Percentiles rank a stretch among this genome's conserved stretches.
phyloP scores from a whole-genome alignment of 1,139 yeast genomes.

The Zygosaccharomyces sapae region DNA sequence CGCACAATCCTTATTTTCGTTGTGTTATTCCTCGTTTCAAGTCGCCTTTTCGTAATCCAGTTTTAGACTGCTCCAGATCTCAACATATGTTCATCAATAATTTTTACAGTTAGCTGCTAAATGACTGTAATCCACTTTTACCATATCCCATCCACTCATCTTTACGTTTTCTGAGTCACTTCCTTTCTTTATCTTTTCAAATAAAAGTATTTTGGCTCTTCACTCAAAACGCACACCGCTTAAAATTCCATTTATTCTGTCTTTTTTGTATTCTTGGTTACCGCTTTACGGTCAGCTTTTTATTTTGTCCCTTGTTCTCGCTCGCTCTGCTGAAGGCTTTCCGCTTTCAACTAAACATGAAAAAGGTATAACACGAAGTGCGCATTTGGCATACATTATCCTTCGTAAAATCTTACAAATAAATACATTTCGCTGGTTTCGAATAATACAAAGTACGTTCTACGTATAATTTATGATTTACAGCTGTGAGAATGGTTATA shows the following conservation, averaged over 20 bases:
- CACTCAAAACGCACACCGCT: not conserved
- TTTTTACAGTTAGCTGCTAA: not conserved
- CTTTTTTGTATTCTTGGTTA: not conserved
- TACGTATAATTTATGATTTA: not conserved
- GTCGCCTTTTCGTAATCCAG: not conserved
- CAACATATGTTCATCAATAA: not conserved
- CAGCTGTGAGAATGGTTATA: not conserved
- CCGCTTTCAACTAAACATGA: not conserved
- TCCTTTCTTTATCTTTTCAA: no score
- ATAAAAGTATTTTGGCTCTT: not conserved
- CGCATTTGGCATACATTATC: not conserved
- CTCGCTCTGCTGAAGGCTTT: not conserved
- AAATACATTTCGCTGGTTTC: not conserved
- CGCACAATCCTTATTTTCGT: not conserved
- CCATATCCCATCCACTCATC: not conserved
- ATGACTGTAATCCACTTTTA: not conserved
- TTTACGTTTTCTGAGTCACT: not conserved
- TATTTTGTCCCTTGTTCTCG: not conserved
- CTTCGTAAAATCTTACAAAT: not conserved
- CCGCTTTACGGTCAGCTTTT: not conserved
- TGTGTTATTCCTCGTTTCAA: not conserved
- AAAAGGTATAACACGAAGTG: not conserved
- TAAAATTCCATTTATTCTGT: not conserved
- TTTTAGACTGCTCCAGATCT: not conserved
- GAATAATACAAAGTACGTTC: not conserved